phyloP scores from a whole-genome alignment of 441 rosid genomes.

The Viola pubescens region DNA sequence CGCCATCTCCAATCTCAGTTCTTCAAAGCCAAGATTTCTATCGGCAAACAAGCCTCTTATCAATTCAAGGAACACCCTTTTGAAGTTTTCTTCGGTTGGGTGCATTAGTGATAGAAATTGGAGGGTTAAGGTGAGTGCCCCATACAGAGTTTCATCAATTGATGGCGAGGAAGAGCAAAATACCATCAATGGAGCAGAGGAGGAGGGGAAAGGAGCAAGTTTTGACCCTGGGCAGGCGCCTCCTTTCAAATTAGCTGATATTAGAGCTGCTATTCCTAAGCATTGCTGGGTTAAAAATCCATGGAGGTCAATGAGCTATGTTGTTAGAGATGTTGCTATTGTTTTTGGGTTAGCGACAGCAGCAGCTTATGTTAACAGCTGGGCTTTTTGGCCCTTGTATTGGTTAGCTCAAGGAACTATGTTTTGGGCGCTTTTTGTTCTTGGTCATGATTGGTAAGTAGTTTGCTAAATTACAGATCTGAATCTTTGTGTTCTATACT shows the following conservation, averaged over 20 bases:
- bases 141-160: constrained; percentile 24
- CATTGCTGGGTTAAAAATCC: constrained; percentile 96
- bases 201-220: constrained; percentile 14
- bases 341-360: constrained; percentile 76
- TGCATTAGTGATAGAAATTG: constrained; percentile 25
- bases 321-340: constrained; percentile 69
- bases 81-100: constrained; percentile 22
- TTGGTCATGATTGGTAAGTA: constrained; percentile 88
- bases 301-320: constrained; percentile 88
- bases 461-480: neutral
- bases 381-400: constrained; percentile 92
- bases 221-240: constrained; percentile 76
- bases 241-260: constrained; percentile 68
- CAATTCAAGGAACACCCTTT: constrained; percentile 17
- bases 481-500: neutral
- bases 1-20: constrained; percentile 3
- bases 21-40: constrained; percentile 22
- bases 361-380: constrained; percentile 59
- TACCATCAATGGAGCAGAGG: constrained; percentile 17
- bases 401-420: constrained; percentile 94
- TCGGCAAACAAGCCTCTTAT: constrained; percentile 15
- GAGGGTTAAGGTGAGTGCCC: constrained; percentile 46
- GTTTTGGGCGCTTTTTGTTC: constrained; percentile 98
- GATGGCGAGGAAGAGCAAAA: constrained; percentile 20
- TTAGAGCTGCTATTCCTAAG: constrained; percentile 91